A percentile compares a stretch with the other conserved stretches of the same genome.
Evolutionary conservation across 768 basidiomycete species (phyloP).

Genomic region (Candolleomyces aberdarensis): DNA sequence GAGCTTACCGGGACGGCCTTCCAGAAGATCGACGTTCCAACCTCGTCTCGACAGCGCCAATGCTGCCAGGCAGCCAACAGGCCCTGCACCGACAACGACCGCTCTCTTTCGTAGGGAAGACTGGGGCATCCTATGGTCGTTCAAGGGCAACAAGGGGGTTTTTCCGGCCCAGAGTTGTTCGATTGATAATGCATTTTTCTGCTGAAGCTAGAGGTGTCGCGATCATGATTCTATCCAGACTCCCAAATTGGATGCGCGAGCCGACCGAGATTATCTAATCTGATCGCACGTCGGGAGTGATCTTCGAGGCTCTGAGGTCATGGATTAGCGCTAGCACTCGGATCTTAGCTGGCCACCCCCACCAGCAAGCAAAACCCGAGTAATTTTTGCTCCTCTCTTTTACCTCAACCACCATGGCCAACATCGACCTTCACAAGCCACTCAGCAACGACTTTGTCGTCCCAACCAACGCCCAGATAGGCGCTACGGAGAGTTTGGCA

Average conservation of each 20-base stretch:
- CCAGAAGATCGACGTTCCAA: slow-evolving; percentile 80
- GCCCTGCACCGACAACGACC: slow-evolving; percentile 84
- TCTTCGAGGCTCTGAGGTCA: not conserved
- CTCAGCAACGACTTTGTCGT: slow-evolving; percentile 53
- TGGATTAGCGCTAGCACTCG: not conserved
- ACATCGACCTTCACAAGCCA: slow-evolving; percentile 27
- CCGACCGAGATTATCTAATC: slow-evolving; percentile 16
- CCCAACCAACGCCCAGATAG: slow-evolving; percentile 52
- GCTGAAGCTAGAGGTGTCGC: not conserved
- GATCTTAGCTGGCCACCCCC: not conserved
- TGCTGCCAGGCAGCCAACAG: slow-evolving; percentile 91
- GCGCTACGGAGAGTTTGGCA: slow-evolving; percentile 35
- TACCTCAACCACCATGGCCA: slow-evolving; percentile 11
- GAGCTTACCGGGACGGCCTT: slow-evolving; percentile 68
- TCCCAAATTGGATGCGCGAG: not conserved
- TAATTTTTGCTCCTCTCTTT: not conserved
- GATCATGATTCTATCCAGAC: no score
- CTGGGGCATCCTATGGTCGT: not conserved
- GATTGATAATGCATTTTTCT: not conserved
- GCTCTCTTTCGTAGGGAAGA: slow-evolving; percentile 35
- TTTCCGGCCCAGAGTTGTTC: not conserved
- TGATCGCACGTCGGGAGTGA: not conserved
- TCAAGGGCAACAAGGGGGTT: not conserved
- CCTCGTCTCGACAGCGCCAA: slow-evolving; percentile 82
- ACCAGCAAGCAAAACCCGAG: not conserved